Base-by-base conservation (phyloP, 1,284 basidiomycete genomes). In the Ustilago xerochloae region DNA sequence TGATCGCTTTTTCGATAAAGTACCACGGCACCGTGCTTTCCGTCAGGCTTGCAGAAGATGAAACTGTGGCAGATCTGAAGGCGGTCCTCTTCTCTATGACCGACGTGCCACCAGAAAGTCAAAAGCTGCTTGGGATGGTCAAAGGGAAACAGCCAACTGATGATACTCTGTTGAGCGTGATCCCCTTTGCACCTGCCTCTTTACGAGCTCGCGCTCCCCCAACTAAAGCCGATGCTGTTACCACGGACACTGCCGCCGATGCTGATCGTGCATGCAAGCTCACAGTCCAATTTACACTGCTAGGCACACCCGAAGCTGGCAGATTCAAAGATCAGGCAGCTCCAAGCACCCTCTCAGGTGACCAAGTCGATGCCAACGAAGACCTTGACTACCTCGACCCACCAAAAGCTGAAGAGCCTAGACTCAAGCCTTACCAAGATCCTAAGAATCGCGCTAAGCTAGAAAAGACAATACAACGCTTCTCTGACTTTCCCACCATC, bases 61-160 rank as follows among this genome's bases (percentile, higher is more conserved):
- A 79, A 29, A 63, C 60, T 13, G 67, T 79, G 12, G 54, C 87
- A 83, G 54, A 84, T 26, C 60, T 78, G 43, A 78, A 59, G 45
- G 73, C 73, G 0, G 72, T 83, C 18, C 85, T 97, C 36, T 88
- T 90, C 70, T 87, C 86, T 32, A 83, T 93, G 60, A 96, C 93
- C 1, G 88, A 88, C 62, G 92, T 97, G 2, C 93, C 93, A 3
- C 88, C 90, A 26, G 92, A 92, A 73, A 88, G 93, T 16, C 93
- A 96, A 86, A 96, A 97, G 87, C 90, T 96, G 56, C 87, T 95
- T 13, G 93, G 93, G 1, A 85, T 96, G 28, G 90, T 92, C 35
- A 93, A 92, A 78, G 92, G 92, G 35, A 94, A 92, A 83, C 86
- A 95, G 12, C 92, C 92, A 5, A 86, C 88, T 48, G 79, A 81